A percentile compares a stretch with the other conserved stretches of the same genome.
phyloP scores from a whole-genome alignment of 345 rosid species.

The Murraya koenigii region DNA sequence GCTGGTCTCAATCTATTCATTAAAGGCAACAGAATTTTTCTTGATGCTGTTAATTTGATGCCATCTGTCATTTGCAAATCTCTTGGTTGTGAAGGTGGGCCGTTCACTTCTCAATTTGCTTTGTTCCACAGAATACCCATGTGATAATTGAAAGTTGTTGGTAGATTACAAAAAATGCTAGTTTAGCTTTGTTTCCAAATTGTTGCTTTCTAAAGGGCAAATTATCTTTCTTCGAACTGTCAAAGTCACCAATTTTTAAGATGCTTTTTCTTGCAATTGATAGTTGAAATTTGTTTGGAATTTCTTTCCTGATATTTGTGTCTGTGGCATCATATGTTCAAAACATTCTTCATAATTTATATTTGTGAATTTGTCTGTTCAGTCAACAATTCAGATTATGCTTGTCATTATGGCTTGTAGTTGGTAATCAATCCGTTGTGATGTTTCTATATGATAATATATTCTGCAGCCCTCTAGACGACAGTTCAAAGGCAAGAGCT shows the following conservation, averaged over 20 bases:
- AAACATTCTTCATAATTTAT: too few species aligned
- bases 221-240: background rate
- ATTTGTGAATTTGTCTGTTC: too few species aligned
- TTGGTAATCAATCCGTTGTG: slow-evolving; percentile 16
- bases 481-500: slow-evolving; percentile 18
- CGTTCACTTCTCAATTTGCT: background rate
- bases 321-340: too few species aligned
- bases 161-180: background rate
- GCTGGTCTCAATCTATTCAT: slow-evolving; percentile 1
- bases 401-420: background rate
- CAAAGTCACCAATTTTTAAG: background rate
- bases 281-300: background rate
- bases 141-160: background rate
- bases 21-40: background rate
- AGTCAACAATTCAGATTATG: background rate
- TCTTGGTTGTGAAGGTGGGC: background rate
- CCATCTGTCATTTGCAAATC: background rate
- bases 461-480: slow-evolving; percentile 36
- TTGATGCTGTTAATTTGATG: background rate
- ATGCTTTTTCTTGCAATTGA: background rate
- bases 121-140: background rate
- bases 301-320: background rate
- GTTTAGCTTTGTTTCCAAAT: background rate
- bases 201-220: background rate
- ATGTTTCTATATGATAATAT: slow-evolving; percentile 24